A percentile compares a stretch with the other conserved stretches of the same genome.
phyloP scores from a whole-genome alignment of 2,329 filamentous ascomycete species.

The Coniella lustricola region DNA sequence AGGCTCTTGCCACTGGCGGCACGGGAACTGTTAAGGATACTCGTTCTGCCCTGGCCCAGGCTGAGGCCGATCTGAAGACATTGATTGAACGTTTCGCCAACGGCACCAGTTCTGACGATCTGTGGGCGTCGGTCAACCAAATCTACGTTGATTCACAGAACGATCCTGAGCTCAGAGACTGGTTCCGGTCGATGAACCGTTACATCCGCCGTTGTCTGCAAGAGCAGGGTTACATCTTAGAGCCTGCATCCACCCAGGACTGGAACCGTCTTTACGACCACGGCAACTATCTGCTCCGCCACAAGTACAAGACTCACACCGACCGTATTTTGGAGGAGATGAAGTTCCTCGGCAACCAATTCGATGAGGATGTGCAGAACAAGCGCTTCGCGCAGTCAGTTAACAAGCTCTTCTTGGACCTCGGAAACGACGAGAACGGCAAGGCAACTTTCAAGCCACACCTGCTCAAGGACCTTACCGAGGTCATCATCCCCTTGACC shows the following conservation, averaged over 20 bases:
- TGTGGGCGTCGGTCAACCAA: conserved; percentile 76
- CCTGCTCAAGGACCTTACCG: conserved; percentile 78
- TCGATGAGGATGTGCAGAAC: conserved; percentile 83
- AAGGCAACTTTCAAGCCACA: conserved; percentile 89
- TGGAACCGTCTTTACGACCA: conserved; percentile 83
- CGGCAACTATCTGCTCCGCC: conserved; percentile 77
- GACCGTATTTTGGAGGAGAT: conserved; percentile 82
- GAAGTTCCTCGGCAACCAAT: conserved; percentile 84
- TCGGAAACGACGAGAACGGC: conserved; percentile 81
- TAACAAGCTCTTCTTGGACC: conserved; percentile 75
- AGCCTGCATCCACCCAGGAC: conserved; percentile 69
- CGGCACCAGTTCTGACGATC: conserved; percentile 77
- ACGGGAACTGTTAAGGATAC: conserved; percentile 66
- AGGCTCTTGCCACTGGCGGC: conserved; percentile 55
- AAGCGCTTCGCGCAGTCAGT: conserved; percentile 68
- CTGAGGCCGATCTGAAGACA: conserved; percentile 75
- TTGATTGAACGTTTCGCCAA: conserved; percentile 95
- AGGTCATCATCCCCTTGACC: conserved; percentile 75
- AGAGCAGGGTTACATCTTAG: conserved; percentile 85
- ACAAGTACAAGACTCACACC: conserved; percentile 81
- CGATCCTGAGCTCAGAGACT: conserved; percentile 78
- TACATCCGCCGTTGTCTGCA: conserved; percentile 80
- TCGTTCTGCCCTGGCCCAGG: conserved; percentile 58
- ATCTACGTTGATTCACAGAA: conserved; percentile 83
- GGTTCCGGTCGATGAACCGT: conserved; percentile 73